Evolutionary conservation across 352 stramenopile species (phyloP), one percentile per base, ranked within the genome.

Genomic region (Phytopythium oedochilum): DNA sequence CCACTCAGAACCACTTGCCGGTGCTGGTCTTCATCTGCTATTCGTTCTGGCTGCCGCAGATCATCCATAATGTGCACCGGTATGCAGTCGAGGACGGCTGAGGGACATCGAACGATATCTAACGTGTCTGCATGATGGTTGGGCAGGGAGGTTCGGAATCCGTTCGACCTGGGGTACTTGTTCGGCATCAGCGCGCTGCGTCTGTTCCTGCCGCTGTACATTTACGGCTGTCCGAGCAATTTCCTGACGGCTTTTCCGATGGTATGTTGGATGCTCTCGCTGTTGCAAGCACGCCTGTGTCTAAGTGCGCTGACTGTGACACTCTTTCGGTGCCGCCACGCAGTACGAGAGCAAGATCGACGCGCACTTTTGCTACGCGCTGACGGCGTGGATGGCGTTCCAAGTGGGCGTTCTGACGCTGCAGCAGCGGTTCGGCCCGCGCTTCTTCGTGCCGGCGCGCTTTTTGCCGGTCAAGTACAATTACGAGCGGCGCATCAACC

Each of bases 41-140:
- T 63, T 98, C 93, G 22, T 99, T 99, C 73, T 99, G 97, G 97
- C 74, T 99, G 12, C 97, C 97, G 22, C 97, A 99, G 73, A 99
- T 99, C 51, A 76, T 98, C 36, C 80, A 95, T 59, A 99, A 99
- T 66, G 85, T 97, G 9, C 79, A 96, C 45, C 89, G 89, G 75
- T 91, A 64, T 50, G 49, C 29, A 11, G 23, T 12, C 54, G n/a
- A n/a, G n/a, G n/a, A n/a, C n/a, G n/a, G n/a, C n/a, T n/a, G n/a
- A n/a, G n/a, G n/a, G n/a, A n/a, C n/a, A n/a, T n/a, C n/a, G n/a
- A 35, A 45, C 8, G 6, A 29, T 12, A 18, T 22, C 40, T 17
- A 15, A 14, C 7, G 15, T 15, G 32, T 26, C 10, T 43, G 31
- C 10, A 20, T 56, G 3, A 20, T 47, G 7, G 8, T n/a, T 60